Percentiles rank a stretch among this genome's conserved stretches.
phyloP scores from a whole-genome alignment of 495 filamentous ascomycete species.

The Hypoxylon cercidicola region DNA sequence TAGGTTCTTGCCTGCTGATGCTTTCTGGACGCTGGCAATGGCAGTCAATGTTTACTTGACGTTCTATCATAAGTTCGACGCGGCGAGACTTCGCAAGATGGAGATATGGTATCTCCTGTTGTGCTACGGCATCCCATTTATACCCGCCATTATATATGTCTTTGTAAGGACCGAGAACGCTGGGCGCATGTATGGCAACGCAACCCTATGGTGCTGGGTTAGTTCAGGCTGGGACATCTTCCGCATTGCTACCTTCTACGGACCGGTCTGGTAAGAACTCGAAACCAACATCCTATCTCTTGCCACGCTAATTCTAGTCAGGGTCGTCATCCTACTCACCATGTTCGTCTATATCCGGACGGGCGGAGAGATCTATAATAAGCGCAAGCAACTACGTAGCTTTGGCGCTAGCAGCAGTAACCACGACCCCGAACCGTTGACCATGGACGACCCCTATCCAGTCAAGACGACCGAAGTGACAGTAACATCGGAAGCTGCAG shows the following conservation, averaged over 20 bases:
- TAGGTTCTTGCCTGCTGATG: constrained; percentile 84
- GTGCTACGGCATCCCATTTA: constrained; percentile 81
- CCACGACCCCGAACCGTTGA: constrained; percentile 55
- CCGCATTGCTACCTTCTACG: constrained; percentile 83
- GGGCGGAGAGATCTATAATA: constrained; percentile 74
- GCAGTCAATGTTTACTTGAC: constrained; percentile 88
- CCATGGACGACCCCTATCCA: constrained; percentile 59
- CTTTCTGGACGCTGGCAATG: constrained; percentile 85
- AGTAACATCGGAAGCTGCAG: constrained; percentile 56
- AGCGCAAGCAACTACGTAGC: constrained; percentile 58
- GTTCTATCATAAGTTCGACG: constrained; percentile 80
- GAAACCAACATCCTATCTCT: background rate
- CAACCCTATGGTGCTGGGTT: constrained; percentile 89
- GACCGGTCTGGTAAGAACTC: constrained; percentile 74
- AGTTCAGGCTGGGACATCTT: constrained; percentile 71
- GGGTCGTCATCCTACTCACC: constrained; percentile 73
- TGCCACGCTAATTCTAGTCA: constrained; percentile 37
- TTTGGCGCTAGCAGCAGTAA: constrained; percentile 51
- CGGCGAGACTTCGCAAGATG: constrained; percentile 70
- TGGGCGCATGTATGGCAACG: constrained; percentile 77
- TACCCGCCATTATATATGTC: constrained; percentile 74
- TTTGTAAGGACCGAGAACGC: constrained; percentile 63
- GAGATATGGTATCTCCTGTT: constrained; percentile 76
- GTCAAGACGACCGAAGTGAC: constrained; percentile 68
- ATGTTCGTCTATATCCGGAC: constrained; percentile 78